A percentile compares a stretch with the other conserved stretches of the same genome.
Evolutionary conservation across 805 yeast genomes (phyloP).

Genomic region (Zygosaccharomyces gambellarensis): DNA sequence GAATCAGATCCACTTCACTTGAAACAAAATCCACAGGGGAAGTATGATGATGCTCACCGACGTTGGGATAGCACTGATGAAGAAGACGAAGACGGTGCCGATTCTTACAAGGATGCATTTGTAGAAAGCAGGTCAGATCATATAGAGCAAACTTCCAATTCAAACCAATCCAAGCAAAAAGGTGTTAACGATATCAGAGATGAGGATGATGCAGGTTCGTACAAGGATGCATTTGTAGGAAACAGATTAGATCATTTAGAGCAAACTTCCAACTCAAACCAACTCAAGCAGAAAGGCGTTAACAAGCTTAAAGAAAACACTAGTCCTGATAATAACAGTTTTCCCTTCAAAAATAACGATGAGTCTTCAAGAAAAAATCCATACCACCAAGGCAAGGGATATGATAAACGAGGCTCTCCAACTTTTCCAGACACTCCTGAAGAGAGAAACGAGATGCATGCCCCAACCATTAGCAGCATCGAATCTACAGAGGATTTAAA

Average conservation of each 20-base stretch:
- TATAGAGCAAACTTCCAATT: not conserved
- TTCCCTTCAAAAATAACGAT: not conserved
- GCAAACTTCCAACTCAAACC: not conserved
- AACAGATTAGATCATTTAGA: not conserved
- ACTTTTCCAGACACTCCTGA: not conserved
- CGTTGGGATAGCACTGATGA: not conserved
- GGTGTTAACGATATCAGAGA: not conserved
- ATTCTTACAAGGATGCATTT: not conserved
- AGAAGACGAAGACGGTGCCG: not conserved
- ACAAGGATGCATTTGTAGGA: not conserved
- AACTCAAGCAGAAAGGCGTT: not conserved
- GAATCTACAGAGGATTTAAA: slow-evolving; percentile 1
- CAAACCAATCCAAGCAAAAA: not conserved
- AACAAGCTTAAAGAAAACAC: not conserved
- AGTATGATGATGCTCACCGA: not conserved
- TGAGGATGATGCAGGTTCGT: not conserved
- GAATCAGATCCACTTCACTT: not conserved
- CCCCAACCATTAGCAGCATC: not conserved
- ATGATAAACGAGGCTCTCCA: not conserved
- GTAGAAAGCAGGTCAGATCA: not conserved
- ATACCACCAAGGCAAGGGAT: not conserved
- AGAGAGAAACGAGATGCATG: not conserved
- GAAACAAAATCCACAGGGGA: not conserved
- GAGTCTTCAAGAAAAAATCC: not conserved
- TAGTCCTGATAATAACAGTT: not conserved